Conservation (phyloP, 1,139 yeast genomes). For the Candida sanyaensis region DNA sequence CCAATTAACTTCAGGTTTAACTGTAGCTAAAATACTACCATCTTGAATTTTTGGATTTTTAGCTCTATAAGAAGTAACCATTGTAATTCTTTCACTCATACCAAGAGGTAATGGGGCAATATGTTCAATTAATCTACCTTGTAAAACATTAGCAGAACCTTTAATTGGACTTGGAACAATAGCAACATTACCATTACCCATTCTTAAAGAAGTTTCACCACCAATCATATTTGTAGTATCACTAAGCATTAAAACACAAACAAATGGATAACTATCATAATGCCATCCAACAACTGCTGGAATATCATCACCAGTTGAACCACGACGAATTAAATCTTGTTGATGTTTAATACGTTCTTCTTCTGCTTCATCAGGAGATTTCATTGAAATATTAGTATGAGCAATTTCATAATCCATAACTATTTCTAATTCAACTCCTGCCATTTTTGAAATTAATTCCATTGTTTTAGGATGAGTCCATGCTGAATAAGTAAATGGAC, state of each 20-base stretch:
- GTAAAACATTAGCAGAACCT: constrained; percentile 58
- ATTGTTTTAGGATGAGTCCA: constrained; percentile 59
- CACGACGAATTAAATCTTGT: constrained; percentile 15
- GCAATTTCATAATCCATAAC: constrained; percentile 58
- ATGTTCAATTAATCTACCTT: constrained; percentile 55
- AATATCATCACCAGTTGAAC: constrained; percentile 28
- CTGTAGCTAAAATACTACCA: constrained; percentile 33
- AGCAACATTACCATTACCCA: constrained; percentile 42
- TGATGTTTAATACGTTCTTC: constrained; percentile 16
- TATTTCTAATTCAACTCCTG: constrained; percentile 55
- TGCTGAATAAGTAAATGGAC: constrained; percentile 52
- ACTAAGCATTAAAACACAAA: constrained; percentile 62
- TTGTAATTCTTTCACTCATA: constrained; percentile 54
- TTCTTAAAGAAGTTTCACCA: constrained; percentile 57
- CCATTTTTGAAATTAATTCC: constrained; percentile 51
- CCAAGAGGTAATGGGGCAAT: constrained; percentile 59
- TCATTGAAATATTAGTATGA: constrained; percentile 49
- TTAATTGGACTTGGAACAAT: constrained; percentile 53
- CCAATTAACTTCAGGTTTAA: constrained; percentile 39
- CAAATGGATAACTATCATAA: constrained; percentile 59
- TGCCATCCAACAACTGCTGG: constrained; percentile 64
- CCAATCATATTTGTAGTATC: constrained; percentile 60
- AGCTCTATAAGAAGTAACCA: constrained; percentile 44
- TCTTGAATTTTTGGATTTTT: constrained; percentile 28
- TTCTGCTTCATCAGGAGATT: constrained; percentile 22